A percentile compares a stretch with the other conserved stretches of the same genome.
Conservation (phyloP, 2,329 filamentous ascomycete species). For the Cercospora beticola region DNA sequence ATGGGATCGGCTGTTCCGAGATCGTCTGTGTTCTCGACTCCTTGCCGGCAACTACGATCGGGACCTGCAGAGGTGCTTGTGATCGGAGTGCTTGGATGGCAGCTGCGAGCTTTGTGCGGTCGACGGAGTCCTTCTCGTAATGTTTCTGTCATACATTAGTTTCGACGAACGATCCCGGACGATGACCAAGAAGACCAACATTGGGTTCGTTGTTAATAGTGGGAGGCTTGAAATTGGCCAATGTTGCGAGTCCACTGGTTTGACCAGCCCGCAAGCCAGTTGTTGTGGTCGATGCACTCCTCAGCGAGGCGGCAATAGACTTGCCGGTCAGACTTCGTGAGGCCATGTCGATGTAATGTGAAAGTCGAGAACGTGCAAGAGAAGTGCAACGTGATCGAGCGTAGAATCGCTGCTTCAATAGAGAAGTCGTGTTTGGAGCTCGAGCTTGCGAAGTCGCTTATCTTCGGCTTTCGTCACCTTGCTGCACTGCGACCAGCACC, state of each 20-base stretch:
- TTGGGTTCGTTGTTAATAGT: conserved; percentile 93
- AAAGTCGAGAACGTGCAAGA: background rate
- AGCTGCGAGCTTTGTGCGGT: conserved; percentile 72
- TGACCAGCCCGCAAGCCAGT: conserved; percentile 25
- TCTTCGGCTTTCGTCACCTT: conserved; percentile 13
- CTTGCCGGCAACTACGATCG: conserved; percentile 79
- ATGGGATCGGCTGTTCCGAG: conserved; percentile 75
- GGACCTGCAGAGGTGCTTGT: conserved; percentile 71
- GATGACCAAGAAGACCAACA: conserved; percentile 54
- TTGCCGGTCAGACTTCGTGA: conserved; percentile 15
- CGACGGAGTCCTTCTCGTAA: conserved; percentile 78
- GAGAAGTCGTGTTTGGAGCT: conserved; percentile 5
- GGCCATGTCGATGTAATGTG: conserved; percentile 17
- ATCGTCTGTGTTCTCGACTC: conserved; percentile 58
- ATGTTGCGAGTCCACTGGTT: conserved; percentile 49
- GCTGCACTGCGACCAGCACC: background rate
- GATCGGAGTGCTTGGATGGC: conserved; percentile 70
- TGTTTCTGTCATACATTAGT: conserved; percentile 63
- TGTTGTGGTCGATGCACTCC: conserved; percentile 6
- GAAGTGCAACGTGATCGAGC: background rate
- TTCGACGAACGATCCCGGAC: background rate
- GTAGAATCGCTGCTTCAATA: background rate
- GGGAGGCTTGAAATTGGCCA: conserved; percentile 86
- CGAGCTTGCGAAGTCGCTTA: conserved; percentile 12
- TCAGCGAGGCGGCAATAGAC: conserved; percentile 7